Evolutionary conservation across 2,329 filamentous ascomycete species (phyloP), one percentile per base, ranked within the genome.

Genomic region (Septoria petroselini): DNA sequence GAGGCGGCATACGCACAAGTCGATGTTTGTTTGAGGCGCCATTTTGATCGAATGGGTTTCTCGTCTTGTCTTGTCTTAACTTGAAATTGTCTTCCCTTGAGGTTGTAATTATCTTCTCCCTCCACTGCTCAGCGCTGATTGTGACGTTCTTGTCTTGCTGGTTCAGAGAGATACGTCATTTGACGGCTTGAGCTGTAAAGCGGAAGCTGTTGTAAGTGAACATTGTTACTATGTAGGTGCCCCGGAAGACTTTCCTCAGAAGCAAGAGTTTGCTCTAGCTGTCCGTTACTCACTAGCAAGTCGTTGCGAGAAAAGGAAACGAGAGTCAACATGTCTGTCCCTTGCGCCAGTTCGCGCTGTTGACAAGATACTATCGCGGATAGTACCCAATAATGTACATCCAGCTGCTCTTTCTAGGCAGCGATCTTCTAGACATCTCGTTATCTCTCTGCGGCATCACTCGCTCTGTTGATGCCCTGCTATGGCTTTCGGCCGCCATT

Each of bases 311-410:
- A 11, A 15, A 41, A 29, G 15, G 4, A 12, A 17, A 19, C 2
- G 15, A n/a, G 12, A 34, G 31, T 34, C n/a, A 12, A 34, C 12
- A 5, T 34, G 31, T 34, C 11, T n/a, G 31, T 34, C 11, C 31
- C 11, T 34, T n/a, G 41, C 41, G 41, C 41, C 41, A 18, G 23
- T 17, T n/a, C 33, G 41, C 41, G 41, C 41, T 23, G 41, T 43
- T 29, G 19, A 43, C 41, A 33, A 33, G 31, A 43, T 33, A 43
- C 41, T 43, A 43, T 43, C 41, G 18, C 18, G 27, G 41, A 43
- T 43, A 43, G 41, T 43, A 43, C 41, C 33, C 41, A 34, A 43
- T 43, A 43, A 43, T 43, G 41, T 43, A 43, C 41, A 43, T 31
- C n/a, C 7, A 5, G 29, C 41, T 43, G 40, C 40, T 43, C 30